phyloP scores from a whole-genome alignment of 768 basidiomycete species.

The Lepiota subincarnata region DNA sequence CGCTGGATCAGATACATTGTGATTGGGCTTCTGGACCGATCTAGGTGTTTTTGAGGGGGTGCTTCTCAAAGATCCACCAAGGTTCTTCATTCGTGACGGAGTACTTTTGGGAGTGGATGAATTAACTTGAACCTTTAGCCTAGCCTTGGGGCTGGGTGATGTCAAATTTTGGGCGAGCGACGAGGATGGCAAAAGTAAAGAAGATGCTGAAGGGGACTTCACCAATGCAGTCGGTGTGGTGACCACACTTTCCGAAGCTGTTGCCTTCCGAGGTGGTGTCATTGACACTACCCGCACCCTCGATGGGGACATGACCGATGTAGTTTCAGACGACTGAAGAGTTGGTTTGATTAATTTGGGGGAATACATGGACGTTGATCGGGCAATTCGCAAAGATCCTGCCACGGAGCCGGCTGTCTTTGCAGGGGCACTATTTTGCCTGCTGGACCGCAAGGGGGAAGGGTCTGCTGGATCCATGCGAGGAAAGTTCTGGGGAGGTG shows the following conservation, averaged over 20 bases:
- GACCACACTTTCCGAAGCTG: conserved; percentile 7
- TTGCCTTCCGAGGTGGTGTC: conserved; percentile 31
- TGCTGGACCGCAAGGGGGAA: conserved; percentile 24
- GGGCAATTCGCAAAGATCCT: conserved; percentile 21
- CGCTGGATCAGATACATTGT: conserved; percentile 12
- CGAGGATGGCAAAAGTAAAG: conserved; percentile 18
- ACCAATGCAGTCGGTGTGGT: conserved; percentile 20
- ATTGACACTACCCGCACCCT: conserved; percentile 41
- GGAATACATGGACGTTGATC: conserved; percentile 24
- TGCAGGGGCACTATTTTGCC: conserved; percentile 8
- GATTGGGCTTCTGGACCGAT: conserved; percentile 4
- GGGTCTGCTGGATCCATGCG: conserved; percentile 23
- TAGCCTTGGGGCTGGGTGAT: conserved; percentile 35
- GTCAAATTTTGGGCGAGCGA: conserved; percentile 37
- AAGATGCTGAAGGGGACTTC: conserved; percentile 23
- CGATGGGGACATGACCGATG: conserved; percentile 19
- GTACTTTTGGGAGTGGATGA: conserved; percentile 27
- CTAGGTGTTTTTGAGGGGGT: conserved; percentile 19
- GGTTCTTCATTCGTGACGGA: conserved; percentile 20
- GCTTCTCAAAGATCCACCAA: conserved; percentile 8
- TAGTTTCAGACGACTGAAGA: conserved; percentile 13
- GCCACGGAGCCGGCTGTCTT: conserved; percentile 19
- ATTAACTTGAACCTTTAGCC: conserved; percentile 15
- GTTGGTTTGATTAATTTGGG: conserved; percentile 18
- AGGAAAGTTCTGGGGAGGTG: conserved; percentile 29